Evolutionary conservation across 2,329 filamentous ascomycete genomes (phyloP), one percentile per base, ranked within the genome.

Genomic region (Rutstroemia sydowiana): DNA sequence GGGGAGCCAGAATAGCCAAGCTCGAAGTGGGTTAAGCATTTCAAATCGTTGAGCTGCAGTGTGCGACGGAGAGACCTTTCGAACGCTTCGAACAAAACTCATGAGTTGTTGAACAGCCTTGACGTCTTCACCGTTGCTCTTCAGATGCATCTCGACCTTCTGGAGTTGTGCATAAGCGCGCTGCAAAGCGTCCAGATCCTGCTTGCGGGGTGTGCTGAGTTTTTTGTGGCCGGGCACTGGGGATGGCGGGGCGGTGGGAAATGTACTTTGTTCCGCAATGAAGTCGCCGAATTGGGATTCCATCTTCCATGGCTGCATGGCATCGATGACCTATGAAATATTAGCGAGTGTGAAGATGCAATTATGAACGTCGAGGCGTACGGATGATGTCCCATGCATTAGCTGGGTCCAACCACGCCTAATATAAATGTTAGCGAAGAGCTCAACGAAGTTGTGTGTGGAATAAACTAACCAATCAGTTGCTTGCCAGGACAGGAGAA

Each of bases 1-100:
- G 1, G 93, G 93, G 51, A 95, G 81, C 90, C 92, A 97, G 71
- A 97, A 95, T 14, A 97, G 79, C 90, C 92, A 96, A 61, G 88
- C 87, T 51, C 91, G 81, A 54, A 98, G 78, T 9, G 88, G 85
- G 58, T 95, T 91, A 10, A 97, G 80, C 58, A 91, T 87, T 63
- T 90, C 86, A 66, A 96, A 97, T 65, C 95, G 88, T 65, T 95
- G 84, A 57, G 88, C 85, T 21, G 90, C 82, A 21, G 83, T 81
- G 57, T 86, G 77, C 11, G 78, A 77, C 4, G 84, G 81, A 65
- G 82, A 81, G 58, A 88, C 82, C 66, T 86, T 82, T 64, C 82
- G 82, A 52, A 87, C 77, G 39, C 83, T 79, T 69, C 86, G 83
- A 57, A 90, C 74, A 70, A 90, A 90, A 54, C 77, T 80, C 60